Base-by-base conservation (phyloP, 2,329 filamentous ascomycete genomes). In the Xylaria sp. region DNA sequence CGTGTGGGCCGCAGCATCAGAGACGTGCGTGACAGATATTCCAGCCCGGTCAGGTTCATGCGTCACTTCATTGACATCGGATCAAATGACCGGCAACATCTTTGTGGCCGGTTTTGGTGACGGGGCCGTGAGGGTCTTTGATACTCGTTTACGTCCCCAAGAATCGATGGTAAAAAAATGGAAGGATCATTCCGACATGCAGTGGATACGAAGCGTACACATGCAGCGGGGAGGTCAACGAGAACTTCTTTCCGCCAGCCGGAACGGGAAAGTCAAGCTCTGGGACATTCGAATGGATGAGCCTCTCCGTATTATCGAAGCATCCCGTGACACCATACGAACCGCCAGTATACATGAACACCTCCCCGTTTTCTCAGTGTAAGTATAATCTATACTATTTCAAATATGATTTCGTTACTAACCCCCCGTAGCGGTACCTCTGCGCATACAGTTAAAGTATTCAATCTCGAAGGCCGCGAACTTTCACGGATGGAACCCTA, bases 71-170 rank as follows among this genome's bases (percentile, higher is more conserved):
- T 80, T 99, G 66, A 98, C 95, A 2, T 97, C 93, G 15, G 95
- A 99, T 77, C 95, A 98, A 82, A 96, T 99, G 78, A 96, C 96
- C 55, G 95, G 95, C 45, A 94, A 97, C 72, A 88, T 97, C 47
- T 97, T 99, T 72, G 91, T 97, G 11, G 95, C 95, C 42, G 95
- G 95, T 2, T 99, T 98, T 72, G 95, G 95, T 17, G 96, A 99
- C 72, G 95, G 95, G 35, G 94, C 93, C 1, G 89, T 99, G 45
- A 87, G 95, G 55, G 93, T 97, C 4, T 99, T 97, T 74, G 95
- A 99, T 76, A 92, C 94, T 67, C 89, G 95, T 12, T 80, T 92
- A 65, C 89, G 89, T 65, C 90, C 93, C 2, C 90, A 92, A 63
- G 92, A 95, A 57, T 91, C 91, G 17, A 97, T 98, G 94, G 90